Evolutionary conservation across 805 yeast species (phyloP), one percentile per base, ranked within the genome.

Genomic region (Priceomyces fermenticarens): DNA sequence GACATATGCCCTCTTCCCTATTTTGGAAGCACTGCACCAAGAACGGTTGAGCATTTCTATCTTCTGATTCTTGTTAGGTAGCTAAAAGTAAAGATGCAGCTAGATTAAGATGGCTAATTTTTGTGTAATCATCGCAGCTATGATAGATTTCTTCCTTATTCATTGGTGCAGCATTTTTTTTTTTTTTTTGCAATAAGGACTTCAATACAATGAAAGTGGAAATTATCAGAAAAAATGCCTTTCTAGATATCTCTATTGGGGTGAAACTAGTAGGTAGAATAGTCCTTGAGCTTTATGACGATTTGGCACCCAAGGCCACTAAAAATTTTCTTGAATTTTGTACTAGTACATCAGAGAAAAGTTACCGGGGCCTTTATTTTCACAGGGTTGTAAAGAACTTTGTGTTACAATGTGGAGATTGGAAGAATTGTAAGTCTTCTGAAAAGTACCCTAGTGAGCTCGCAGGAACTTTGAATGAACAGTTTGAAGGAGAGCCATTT

Each of bases 361-460:
- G 67, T 1, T 76, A 67, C 42, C 66, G 72, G 44, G 56, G 65
- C 14, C 77, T 73, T 31, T 64, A 59, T 30, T 82, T 86, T 57
- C 85, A 82, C 50, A 66, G 87, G 41, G 77, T 83, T 2, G 67
- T 85, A 38, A 80, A 77, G 53, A 85, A 81, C 55, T 85, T 85
- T 53, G 77, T 83, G 70, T 62, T 85, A 12, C 90, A 84, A 57
- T 81, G 79, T 3, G 90, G 90, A 30, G 87, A 82, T 53, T 53
- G 75, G 2, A 55, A 61, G 1, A 58, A 67, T 53, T 79, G 78
- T 7, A 43, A 27, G 30, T 26, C 11, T 16, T 10, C 13, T 14
- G 26, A 11, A 13, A 50, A 44, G 1, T 65, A 67, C 42, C 62
- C 63, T 1, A 40, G 52, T 10, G 52, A 46, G 2, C 45, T 50